Percentiles rank a stretch among this genome's conserved stretches.
Conservation (phyloP, 345 rosid genomes). For the Psidium friedrichsthalianum region DNA sequence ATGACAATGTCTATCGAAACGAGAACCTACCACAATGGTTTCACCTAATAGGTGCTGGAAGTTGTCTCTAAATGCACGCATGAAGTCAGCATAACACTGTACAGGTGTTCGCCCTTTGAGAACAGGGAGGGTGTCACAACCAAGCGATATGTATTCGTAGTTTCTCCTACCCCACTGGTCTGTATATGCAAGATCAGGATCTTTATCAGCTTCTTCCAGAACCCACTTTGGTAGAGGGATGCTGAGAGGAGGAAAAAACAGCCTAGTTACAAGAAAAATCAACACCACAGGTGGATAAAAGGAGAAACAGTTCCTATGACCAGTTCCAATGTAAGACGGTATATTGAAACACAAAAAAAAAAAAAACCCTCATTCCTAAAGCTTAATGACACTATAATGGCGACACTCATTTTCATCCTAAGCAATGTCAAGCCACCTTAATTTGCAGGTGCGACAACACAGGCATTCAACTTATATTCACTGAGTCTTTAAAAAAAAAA, state of each 20-base stretch:
- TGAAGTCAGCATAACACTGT: constrained; percentile 88
- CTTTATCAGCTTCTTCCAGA: constrained; percentile 60
- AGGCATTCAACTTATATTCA: not conserved
- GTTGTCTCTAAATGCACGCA: constrained; percentile 85
- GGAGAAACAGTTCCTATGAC: not conserved
- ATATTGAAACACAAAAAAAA: not conserved
- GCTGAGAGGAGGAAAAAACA: constrained; percentile 18
- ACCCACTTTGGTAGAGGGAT: constrained; percentile 90
- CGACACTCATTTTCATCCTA: not conserved
- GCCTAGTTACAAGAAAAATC: not conserved
- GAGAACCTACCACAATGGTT: constrained; percentile 67
- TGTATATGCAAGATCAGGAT: constrained; percentile 81
- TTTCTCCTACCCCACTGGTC: constrained; percentile 99
- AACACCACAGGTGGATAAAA: not conserved
- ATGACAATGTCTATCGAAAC: not conserved
- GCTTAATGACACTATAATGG: not conserved
- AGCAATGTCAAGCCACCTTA: not conserved
- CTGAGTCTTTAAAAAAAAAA: not conserved
- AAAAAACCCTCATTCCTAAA: not conserved
- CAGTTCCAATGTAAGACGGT: not conserved
- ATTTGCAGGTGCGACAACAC: not conserved
- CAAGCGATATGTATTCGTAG: constrained; percentile 77
- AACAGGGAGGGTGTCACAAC: constrained; percentile 79
- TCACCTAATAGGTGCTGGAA: constrained; percentile 76
- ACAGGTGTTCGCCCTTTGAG: constrained; percentile 86